Conservation (phyloP, 169 alveolate genomes). For the Plasmodium malariae region DNA sequence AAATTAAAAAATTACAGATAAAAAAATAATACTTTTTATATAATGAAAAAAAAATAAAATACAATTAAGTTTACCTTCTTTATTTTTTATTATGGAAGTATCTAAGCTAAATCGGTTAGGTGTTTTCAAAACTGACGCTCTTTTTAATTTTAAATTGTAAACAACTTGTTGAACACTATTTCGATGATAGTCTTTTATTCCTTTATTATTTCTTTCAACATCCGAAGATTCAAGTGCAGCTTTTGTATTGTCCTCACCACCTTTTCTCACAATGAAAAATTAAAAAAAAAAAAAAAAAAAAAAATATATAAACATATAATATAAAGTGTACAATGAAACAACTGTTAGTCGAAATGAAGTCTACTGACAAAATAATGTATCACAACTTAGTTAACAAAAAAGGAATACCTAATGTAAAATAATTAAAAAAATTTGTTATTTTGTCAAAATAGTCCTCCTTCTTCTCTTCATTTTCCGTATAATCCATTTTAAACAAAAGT, state of each 20-base stretch:
- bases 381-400: neutral
- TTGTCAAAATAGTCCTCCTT: constrained; percentile 11
- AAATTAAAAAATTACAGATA: neutral
- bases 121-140: constrained; percentile 8
- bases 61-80: neutral
- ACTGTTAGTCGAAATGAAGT: too few relatives aligned
- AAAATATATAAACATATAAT: neutral
- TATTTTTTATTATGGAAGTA: neutral
- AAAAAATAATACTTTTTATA: neutral
- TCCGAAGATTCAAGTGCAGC: neutral
- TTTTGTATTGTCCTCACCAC: neutral
- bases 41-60: neutral
- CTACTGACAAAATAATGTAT: too few relatives aligned
- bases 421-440: constrained; percentile 31
- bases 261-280: constrained; percentile 10
- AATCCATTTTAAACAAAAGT: neutral
- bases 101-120: constrained; percentile 17
- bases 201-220: neutral
- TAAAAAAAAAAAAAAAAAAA: constrained; percentile 50
- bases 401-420: constrained; percentile 28
- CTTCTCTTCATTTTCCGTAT: constrained; percentile 20
- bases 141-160: constrained; percentile 42
- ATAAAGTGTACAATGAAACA: neutral
- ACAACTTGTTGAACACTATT: constrained; percentile 56
- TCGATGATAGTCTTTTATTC: neutral